Percentiles rank a stretch among this genome's conserved stretches.
These are phyloP conservation scores for Xylaria sp. DNA, from an alignment of 2,329 filamentous ascomycete genomes.

Conservation along the genomic window DNA sequence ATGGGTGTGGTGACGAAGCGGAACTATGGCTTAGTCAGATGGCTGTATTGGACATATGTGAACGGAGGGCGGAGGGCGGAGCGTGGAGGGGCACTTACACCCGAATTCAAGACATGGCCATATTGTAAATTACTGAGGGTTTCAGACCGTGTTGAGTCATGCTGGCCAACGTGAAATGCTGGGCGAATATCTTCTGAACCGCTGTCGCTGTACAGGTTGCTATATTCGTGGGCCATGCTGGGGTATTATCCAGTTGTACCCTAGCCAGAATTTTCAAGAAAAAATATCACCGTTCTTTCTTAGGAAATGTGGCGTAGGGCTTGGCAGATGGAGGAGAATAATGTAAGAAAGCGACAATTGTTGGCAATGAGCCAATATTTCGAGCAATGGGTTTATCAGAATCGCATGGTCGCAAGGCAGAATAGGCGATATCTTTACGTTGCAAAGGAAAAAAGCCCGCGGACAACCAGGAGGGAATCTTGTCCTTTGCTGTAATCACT, in stretches of 20 bases:
- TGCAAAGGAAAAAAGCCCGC: not conserved
- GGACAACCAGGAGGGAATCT: not conserved
- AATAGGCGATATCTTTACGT: not conserved
- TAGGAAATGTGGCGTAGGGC: conserved; percentile 17
- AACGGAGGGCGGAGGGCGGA: too few species aligned
- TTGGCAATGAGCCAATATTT: not conserved
- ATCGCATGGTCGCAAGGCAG: conserved; percentile 8
- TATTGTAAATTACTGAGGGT: conserved; percentile 73
- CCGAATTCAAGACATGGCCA: conserved; percentile 73
- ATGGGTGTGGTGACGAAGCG: conserved; percentile 82
- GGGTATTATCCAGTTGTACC: not conserved
- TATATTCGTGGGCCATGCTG: conserved; percentile 42
- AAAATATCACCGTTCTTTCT: conserved; percentile 6
- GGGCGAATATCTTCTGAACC: conserved; percentile 62
- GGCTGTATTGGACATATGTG: not conserved
- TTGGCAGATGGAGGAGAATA: conserved; percentile 1
- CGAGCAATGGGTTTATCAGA: conserved; percentile 2
- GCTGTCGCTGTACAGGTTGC: conserved; percentile 40
- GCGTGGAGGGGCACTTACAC: conserved; percentile 63
- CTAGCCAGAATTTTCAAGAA: not conserved
- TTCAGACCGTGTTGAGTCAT: conserved; percentile 72
- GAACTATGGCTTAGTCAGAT: conserved; percentile 64
- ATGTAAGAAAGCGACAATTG: not conserved
- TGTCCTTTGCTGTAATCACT: conserved; percentile 7
- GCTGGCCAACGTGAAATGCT: conserved; percentile 77